Percentiles rank a stretch among this genome's conserved stretches.
phyloP scores from a whole-genome alignment of 345 rosid species.

The Lepidium sativum region DNA sequence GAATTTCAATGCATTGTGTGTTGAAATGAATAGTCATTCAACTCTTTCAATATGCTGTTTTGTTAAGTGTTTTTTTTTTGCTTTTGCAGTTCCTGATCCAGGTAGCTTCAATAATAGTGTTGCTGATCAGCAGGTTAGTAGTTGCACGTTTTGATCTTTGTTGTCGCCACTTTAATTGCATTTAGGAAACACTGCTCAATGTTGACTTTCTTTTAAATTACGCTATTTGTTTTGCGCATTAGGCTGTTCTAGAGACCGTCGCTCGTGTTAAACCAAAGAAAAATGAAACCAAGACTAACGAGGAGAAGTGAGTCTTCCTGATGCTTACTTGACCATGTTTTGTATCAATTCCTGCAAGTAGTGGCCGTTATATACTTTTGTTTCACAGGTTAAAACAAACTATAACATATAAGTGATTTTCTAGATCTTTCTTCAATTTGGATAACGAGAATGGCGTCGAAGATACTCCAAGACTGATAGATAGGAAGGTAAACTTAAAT shows the following conservation, averaged over 20 bases:
- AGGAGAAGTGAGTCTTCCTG: constrained; percentile 59
- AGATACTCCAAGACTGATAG: constrained; percentile 87
- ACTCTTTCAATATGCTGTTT: neutral
- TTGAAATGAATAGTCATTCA: neutral
- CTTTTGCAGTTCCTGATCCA: constrained; percentile 61
- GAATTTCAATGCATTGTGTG: neutral
- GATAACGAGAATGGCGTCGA: constrained; percentile 80
- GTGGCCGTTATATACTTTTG: constrained; percentile 5
- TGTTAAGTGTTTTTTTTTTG: neutral
- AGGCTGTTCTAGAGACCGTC: constrained; percentile 94
- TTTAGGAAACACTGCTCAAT: neutral
- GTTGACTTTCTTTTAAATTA: neutral
- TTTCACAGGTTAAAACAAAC: constrained; percentile 15
- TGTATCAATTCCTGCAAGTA: neutral
- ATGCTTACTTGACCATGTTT: neutral
- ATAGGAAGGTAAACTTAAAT: constrained; percentile 57
- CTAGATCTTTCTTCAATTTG: constrained; percentile 77
- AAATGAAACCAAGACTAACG: constrained; percentile 74
- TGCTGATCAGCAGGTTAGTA: constrained; percentile 69
- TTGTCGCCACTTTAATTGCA: neutral
- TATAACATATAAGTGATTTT: constrained; percentile 24
- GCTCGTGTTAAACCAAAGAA: constrained; percentile 79
- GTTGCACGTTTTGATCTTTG: neutral
- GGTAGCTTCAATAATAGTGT: constrained; percentile 87
- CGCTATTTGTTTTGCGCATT: constrained; percentile 10